Conservation (phyloP, 2,329 filamentous ascomycete genomes). For the Neocucurbitaria cava region DNA sequence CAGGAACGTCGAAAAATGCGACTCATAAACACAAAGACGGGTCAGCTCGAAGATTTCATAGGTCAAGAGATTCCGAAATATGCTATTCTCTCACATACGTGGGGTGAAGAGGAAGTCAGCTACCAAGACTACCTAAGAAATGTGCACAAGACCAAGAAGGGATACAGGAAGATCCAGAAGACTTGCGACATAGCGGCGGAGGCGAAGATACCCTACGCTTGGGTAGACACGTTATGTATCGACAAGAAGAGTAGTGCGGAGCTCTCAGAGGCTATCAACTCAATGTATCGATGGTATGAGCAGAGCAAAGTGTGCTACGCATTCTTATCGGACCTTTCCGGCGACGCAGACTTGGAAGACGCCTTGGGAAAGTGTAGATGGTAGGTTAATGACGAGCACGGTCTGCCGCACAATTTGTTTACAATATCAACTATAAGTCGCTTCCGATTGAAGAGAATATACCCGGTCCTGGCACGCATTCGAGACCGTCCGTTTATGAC, state of each 20-base stretch:
- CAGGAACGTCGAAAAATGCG: background rate
- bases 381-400: background rate
- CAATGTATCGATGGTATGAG: constrained; percentile 1
- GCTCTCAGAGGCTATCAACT: background rate
- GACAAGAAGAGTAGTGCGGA: constrained; percentile 1
- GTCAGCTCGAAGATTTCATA: constrained; percentile 4
- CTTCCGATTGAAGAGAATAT: too few relatives aligned
- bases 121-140: constrained; percentile 2
- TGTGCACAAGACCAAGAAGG: constrained; percentile 1
- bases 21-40: constrained; percentile 7
- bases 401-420: too few relatives aligned
- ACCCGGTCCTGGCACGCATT: too few relatives aligned
- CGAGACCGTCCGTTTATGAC: too few relatives aligned
- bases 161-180: constrained; percentile 5
- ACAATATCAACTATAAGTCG: too few relatives aligned
- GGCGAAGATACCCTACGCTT: constrained; percentile 2
- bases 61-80: constrained; percentile 9
- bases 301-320: constrained; percentile 1
- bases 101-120: constrained; percentile 9
- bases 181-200: constrained; percentile 2
- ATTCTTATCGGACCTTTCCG: background rate
- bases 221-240: constrained; percentile 13
- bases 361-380: background rate
- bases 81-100: constrained; percentile 14
- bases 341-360: background rate